Evolutionary conservation across 2,329 filamentous ascomycete species (phyloP), one percentile per base, ranked within the genome.

Genomic region (Pseudogymnoascus destructans): DNA sequence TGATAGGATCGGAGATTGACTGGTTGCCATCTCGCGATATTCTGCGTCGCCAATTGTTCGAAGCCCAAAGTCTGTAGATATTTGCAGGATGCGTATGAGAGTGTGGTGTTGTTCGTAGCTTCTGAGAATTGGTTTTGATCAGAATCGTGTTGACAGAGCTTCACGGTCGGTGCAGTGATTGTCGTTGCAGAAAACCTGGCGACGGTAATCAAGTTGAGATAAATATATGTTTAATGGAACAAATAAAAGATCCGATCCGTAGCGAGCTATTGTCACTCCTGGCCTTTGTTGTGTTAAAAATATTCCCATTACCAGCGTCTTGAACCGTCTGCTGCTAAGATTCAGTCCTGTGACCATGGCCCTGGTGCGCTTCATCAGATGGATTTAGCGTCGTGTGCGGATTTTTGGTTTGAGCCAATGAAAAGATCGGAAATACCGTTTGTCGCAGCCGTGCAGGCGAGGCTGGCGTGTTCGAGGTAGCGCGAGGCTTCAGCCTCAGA

Each of bases 331-430:
- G n/a, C 9, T 52, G 46, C 46, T 30, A 49, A 52, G 46, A 52
- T 52, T 52, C 46, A 52, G 46, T 30, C 46, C 46, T 52, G 46
- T 30, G 46, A 52, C 46, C 46, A 52, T 30, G 46, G 46, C 46
- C 46, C 46, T 52, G 46, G 46, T 52, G 46, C 46, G 46, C 46
- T 52, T 30, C 15, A 52, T 25, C 46, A 30, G 46, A 25, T 15
- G 25, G 5, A 52, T 52, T 52, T 52, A 52, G 46, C 46, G 46
- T 52, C n/a, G 46, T 52, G 25, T 30, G 46, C 25, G 46, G 25
- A 52, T 52, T 30, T 52, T 30, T 30, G 25, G 15, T 52, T 15
- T 52, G 6, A 7, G 15, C 46, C 46, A 52, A 52, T 52, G 25
- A 52, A 11, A 30, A 15, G 46, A 15, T 19, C 3, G 9, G n/a